Base-by-base conservation (phyloP, 2,329 filamentous ascomycete species). In the Colletotrichum caudatum region DNA sequence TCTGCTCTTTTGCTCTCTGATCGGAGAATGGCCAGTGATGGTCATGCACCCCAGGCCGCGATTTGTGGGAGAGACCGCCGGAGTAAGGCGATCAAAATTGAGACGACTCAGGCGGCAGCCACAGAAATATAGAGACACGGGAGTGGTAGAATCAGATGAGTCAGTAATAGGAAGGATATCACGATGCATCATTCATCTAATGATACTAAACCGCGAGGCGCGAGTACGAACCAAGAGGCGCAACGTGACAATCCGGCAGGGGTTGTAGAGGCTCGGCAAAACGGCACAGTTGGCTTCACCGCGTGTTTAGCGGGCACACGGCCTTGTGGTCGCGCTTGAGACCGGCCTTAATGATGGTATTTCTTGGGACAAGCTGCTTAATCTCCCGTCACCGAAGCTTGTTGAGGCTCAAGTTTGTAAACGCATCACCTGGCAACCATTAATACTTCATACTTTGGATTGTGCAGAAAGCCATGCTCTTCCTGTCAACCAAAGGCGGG, bases 201-300 rank as follows among this genome's bases (percentile, higher is more conserved):
- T 14, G 5, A 56, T 6, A 12, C 8, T 2, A 14, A 7, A 5
- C 9, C n/a, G 16, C n/a, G 20, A 3, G 16, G 12, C n/a, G 54
- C 9, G 6, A 26, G 18, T 9, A 23, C 9, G 35, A 35, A 35
- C 6, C 12, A 4, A 12, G 12, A 39, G 33, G 23, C 20, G 5
- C 7, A 18, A 23, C 9, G 46, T 48, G 46, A 48, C 46, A n/a
- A 16, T 2, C 11, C 39, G 9, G 7, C 57, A 37, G 18, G 23
- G 39, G 23, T 33, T 46, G n/a, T 18, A 33, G 26, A 33, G 16
- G 23, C 26, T 64, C 61, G 61, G 37, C 18, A 41, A 54, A 39
- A 23, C 61, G 37, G 61, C 61, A 64, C 50, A 35, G 18, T 18
- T 29, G 26, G 37, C 50, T 64, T 54, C 48, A 9, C 39, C 33